Conservation (phyloP, 2,329 filamentous ascomycete species). For the Ambrosiella xylebori region DNA sequence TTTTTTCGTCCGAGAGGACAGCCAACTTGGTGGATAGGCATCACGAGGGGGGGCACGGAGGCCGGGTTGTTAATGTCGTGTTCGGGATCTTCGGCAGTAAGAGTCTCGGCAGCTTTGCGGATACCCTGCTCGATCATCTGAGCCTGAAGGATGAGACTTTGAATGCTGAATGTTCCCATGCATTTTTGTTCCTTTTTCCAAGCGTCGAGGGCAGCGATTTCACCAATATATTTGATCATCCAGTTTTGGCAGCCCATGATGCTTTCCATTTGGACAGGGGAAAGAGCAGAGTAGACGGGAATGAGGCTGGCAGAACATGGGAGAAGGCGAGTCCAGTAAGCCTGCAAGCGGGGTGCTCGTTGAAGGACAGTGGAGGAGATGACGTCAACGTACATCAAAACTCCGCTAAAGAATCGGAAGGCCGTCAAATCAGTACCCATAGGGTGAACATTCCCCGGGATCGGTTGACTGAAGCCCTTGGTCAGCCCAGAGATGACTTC, state of each 20-base stretch:
- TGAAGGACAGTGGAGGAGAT: conserved; percentile 31
- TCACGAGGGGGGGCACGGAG: conserved; percentile 7
- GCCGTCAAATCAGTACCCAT: conserved; percentile 30
- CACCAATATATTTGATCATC: conserved; percentile 35
- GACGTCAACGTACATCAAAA: conserved; percentile 32
- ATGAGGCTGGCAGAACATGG: conserved; percentile 15
- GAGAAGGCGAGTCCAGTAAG: conserved; percentile 26
- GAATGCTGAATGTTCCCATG: conserved; percentile 27
- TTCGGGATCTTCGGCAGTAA: conserved; percentile 14
- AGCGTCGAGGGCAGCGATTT: conserved; percentile 34
- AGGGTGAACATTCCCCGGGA: conserved; percentile 20
- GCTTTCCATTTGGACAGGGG: conserved; percentile 28
- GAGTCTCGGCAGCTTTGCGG: conserved; percentile 18
- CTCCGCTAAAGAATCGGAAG: conserved; percentile 29
- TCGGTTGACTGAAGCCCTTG: conserved; percentile 21
- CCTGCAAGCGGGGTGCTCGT: conserved; percentile 24
- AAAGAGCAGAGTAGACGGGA: conserved; percentile 12
- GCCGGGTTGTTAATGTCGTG: conserved; percentile 2
- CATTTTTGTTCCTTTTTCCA: conserved; percentile 35
- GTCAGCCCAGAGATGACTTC: conserved; percentile 21
- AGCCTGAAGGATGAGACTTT: conserved; percentile 29
- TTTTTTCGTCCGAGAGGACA: conserved; percentile 8
- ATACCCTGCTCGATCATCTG: conserved; percentile 24
- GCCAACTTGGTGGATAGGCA: conserved; percentile 12
- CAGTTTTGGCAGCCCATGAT: conserved; percentile 41